Conservation (phyloP, 75 land plant species). For the Adiantum capillusveneris region DNA sequence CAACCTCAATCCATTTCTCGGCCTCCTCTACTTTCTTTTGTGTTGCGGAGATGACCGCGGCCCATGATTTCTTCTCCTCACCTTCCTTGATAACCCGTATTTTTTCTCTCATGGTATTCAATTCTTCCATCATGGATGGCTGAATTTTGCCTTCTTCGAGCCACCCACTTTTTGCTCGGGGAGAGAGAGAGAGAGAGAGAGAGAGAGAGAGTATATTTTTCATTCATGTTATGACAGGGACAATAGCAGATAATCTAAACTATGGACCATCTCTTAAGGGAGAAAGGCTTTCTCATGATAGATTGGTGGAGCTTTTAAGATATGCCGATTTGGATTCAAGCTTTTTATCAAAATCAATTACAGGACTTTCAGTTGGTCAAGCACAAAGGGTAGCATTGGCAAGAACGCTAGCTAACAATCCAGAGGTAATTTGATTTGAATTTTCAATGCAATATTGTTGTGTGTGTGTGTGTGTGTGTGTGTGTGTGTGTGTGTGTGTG, state of each 20-base stretch:
- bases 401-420: conserved; percentile 79
- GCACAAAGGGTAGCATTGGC: conserved; percentile 96
- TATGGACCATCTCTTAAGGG: conserved; percentile 75
- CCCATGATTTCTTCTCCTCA: no score
- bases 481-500: no score
- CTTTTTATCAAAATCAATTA: conserved; percentile 32
- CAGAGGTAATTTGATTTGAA: conserved; percentile 45
- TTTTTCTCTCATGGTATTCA: no score
- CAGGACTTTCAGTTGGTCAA: conserved; percentile 78
- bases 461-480: no score
- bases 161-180: no score
- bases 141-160: no score
- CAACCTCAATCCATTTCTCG: no score
- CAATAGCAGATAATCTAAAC: conserved; percentile 69
- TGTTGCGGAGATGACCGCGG: no score
- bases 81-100: no score
- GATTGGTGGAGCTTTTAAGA: conserved; percentile 48
- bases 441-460: no score
- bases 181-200: conserved; percentile 1
- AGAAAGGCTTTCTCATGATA: conserved; percentile 42
- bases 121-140: no score
- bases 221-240: conserved; percentile 37
- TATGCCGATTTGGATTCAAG: conserved; percentile 67
- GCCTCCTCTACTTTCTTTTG: no score
- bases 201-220: background rate